A percentile compares a stretch with the other conserved stretches of the same genome.
Evolutionary conservation across 2,329 filamentous ascomycete genomes (phyloP).

Genomic region (Stagonosporopsis rhizophila): DNA sequence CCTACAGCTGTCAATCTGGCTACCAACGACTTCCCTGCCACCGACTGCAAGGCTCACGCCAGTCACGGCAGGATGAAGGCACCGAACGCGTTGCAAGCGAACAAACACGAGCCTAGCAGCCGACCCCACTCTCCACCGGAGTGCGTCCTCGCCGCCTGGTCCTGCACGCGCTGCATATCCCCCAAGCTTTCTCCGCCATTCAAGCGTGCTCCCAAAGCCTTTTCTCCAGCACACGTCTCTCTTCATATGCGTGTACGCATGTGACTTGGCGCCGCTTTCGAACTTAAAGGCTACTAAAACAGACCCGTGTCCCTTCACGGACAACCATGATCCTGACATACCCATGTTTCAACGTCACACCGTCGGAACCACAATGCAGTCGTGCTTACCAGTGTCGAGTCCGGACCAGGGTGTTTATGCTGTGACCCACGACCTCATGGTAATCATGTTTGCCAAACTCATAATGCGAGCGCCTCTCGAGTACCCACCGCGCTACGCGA

Average conservation of each 20-base stretch:
- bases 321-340: constrained; percentile 33
- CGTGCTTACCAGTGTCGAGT: constrained; percentile 24
- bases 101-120: constrained; percentile 30
- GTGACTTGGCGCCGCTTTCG: constrained; percentile 32
- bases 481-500: constrained; percentile 26
- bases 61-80: constrained; percentile 31
- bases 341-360: constrained; percentile 40
- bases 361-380: constrained; percentile 30
- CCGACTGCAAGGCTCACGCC: constrained; percentile 34
- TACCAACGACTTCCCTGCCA: constrained; percentile 34
- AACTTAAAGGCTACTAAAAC: constrained; percentile 31
- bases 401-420: constrained; percentile 20
- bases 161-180: background rate
- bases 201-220: constrained; percentile 6
- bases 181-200: constrained; percentile 7
- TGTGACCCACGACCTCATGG: constrained; percentile 29
- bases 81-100: constrained; percentile 28
- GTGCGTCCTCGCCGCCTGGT: constrained; percentile 9
- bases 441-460: constrained; percentile 16
- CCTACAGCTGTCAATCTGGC: constrained; percentile 41
- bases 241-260: constrained; percentile 23
- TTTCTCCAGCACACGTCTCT: constrained; percentile 11
- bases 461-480: constrained; percentile 10
- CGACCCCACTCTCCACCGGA: constrained; percentile 25
- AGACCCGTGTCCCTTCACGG: constrained; percentile 22